phyloP scores from a whole-genome alignment of 352 stramenopile species.

The Achlya hypogyna region DNA sequence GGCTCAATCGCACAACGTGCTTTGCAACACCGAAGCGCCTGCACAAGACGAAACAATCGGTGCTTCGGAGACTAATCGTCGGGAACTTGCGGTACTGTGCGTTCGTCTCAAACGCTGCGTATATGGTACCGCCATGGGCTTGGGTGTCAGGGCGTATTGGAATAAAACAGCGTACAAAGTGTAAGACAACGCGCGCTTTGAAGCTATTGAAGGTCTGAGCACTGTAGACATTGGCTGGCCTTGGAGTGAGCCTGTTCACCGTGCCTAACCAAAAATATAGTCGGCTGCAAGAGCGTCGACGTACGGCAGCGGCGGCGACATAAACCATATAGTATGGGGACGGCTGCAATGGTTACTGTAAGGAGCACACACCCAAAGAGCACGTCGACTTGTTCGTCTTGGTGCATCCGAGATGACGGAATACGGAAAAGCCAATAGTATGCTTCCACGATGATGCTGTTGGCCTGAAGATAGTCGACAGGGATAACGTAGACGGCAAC shows the following conservation, averaged over 20 bases:
- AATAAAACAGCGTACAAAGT: not conserved
- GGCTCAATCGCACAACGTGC: not conserved
- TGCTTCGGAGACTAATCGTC: not conserved
- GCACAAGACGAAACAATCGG: not conserved
- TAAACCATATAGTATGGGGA: not conserved
- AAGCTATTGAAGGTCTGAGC: not conserved
- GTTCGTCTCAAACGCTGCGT: not conserved
- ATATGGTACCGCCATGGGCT: not conserved
- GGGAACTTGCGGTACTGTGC: not conserved
- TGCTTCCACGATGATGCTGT: not conserved
- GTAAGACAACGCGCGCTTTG: not conserved
- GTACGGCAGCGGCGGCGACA: not conserved
- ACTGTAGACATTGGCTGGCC: not conserved
- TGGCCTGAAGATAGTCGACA: not conserved
- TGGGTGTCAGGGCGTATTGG: not conserved
- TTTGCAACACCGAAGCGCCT: not conserved
- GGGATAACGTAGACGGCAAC: not conserved
- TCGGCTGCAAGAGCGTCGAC: not conserved
- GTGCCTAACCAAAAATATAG: not conserved
- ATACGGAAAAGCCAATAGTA: not conserved
- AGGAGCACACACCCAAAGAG: not conserved
- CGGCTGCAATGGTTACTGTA: not conserved
- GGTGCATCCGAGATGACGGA: not conserved
- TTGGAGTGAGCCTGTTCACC: not conserved
- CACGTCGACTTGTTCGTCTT: conserved; percentile 4